A percentile compares a stretch with the other conserved stretches of the same genome.
phyloP scores from a whole-genome alignment of 352 stramenopile species.

The Globisporangium spiculum region DNA sequence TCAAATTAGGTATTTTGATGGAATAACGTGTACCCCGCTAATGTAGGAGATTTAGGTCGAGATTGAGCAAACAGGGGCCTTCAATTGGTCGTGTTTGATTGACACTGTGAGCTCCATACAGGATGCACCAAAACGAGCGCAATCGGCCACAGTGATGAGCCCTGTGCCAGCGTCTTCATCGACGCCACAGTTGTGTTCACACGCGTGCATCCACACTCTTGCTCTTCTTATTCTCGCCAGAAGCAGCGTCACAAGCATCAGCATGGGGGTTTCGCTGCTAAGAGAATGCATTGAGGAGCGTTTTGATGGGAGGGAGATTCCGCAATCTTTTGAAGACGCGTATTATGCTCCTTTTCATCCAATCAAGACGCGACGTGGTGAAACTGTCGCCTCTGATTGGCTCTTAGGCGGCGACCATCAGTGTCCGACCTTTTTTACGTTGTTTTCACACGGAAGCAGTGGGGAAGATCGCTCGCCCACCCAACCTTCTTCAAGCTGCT shows the following conservation, averaged over 20 bases:
- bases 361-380: neutral
- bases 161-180: neutral
- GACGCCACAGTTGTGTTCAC: neutral
- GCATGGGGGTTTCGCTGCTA: neutral
- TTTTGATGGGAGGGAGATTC: neutral
- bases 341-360: neutral
- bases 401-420: neutral
- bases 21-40: neutral
- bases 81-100: neutral
- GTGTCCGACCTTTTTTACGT: conserved; percentile 12
- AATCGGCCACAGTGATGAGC: neutral
- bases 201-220: neutral
- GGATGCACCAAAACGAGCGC: neutral
- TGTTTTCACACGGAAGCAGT: neutral
- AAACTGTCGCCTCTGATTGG: neutral
- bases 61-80: neutral
- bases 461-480: neutral
- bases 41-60: neutral
- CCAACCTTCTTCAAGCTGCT: conserved; percentile 7
- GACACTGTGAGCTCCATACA: neutral
- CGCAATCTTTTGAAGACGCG: neutral
- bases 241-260: neutral
- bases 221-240: neutral
- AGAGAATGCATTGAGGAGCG: neutral
- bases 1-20: conserved; percentile 6